Conservation (phyloP, 2,329 filamentous ascomycete species). For the Chaetomium sp. region DNA sequence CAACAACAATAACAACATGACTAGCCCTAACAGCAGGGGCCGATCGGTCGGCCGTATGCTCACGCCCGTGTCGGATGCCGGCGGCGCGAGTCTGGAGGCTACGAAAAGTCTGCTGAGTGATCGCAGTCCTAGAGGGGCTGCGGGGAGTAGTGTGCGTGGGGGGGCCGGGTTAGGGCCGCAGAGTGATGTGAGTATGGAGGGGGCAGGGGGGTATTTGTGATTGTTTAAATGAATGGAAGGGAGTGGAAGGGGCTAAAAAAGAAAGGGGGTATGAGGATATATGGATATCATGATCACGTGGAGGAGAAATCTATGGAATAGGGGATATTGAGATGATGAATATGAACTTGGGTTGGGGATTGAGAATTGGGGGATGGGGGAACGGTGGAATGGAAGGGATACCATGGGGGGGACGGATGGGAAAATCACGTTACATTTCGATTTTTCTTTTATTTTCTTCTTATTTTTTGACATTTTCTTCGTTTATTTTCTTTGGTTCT, state of each 20-base stretch:
- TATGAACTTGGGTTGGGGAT: neutral
- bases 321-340: neutral
- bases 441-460: neutral
- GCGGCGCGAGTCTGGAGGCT: slow-evolving; percentile 35
- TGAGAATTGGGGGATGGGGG: neutral
- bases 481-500: neutral
- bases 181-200: slow-evolving; percentile 33
- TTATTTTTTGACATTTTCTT: neutral
- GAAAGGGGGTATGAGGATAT: neutral
- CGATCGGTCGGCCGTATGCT: slow-evolving; percentile 29
- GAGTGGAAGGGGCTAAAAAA: too few relatives aligned
- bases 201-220: slow-evolving; percentile 16
- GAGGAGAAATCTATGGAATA: neutral
- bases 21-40: slow-evolving; percentile 5
- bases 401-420: neutral
- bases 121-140: neutral
- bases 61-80: slow-evolving; percentile 47
- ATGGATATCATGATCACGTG: neutral
- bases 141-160: neutral
- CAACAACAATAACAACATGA: too few relatives aligned
- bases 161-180: slow-evolving; percentile 6
- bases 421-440: neutral
- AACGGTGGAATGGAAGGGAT: neutral
- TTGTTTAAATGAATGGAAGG: neutral
- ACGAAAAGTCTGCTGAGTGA: slow-evolving; percentile 12